Base-by-base conservation (phyloP, 1,284 basidiomycete species). In the Boletus sp. region DNA sequence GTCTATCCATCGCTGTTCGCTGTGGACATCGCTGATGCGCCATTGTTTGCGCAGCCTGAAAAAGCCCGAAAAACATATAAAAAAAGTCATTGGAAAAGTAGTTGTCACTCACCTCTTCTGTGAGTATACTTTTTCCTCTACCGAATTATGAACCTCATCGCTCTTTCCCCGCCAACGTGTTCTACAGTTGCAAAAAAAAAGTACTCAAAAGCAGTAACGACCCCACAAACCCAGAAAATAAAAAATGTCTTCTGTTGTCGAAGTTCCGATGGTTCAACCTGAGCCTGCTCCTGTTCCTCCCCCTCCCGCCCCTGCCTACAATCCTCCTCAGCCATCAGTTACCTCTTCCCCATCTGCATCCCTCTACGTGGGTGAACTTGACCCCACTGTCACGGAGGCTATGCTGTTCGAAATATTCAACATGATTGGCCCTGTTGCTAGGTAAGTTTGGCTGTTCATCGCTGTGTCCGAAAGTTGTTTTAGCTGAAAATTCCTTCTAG, bases 381-480 rank as follows among this genome's bases (percentile, higher is more conserved):
- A 99, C 74, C 86, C 89, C 59, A 88, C 89, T 57, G 95, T 99
- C 71, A 94, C 94, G 44, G 96, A 99, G 80, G 95, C 96, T 54
- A 98, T 98, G 91, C 82, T 99, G 52, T 99, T 98, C 68, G 96
- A 99, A 79, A 99, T 99, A 70, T 99, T 99, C 81, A 97, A 95
- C 73, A 96, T 99, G 92, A 93, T 99, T 72, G 96, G 96, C 50
- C 94, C 95, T 49, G 96, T 99, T 57, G 94, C 94, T 53, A 94
- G 91, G 88, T 89, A 57, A 52, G 80, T 69, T 49, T 44, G 27
- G 33, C 6, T 49, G 27, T 41, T 20, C 16, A 33, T n/a, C 26
- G 16, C 3, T 0, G 27, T 20, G 2, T 7, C 17, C 12, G 9
- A 39, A 23, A 16, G 16, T 17, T 45, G 26, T 39, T 1, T 30